phyloP scores from a whole-genome alignment of 257 asterid species.

The Perilla frutescens region DNA sequence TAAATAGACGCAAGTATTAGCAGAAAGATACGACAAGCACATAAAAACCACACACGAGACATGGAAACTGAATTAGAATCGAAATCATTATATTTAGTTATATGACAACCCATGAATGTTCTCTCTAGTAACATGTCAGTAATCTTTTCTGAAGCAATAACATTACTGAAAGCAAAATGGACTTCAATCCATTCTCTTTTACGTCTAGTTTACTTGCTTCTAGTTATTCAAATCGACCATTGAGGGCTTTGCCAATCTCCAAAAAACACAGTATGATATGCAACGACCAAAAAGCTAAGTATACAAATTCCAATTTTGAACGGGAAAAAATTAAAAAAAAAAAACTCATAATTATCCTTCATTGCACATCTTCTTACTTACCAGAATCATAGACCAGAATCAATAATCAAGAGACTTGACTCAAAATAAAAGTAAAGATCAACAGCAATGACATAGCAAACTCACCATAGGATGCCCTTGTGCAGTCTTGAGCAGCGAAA shows the following conservation, averaged over 20 bases:
- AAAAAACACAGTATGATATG: background rate
- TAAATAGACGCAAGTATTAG: background rate
- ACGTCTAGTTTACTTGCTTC: background rate
- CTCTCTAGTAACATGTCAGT: background rate
- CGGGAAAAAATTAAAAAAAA: too few species aligned
- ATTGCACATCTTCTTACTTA: background rate
- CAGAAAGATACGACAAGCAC: background rate
- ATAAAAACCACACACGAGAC: background rate
- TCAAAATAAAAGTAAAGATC: background rate
- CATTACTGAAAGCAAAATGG: background rate
- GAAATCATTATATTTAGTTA: background rate
- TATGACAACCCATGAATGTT: background rate
- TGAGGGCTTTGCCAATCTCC: background rate
- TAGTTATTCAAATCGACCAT: background rate
- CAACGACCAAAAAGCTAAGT: background rate
- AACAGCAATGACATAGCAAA: background rate
- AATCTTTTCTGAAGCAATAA: conserved; percentile 1
- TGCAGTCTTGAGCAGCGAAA: conserved; percentile 73
- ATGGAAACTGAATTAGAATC: background rate
- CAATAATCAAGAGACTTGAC: background rate
- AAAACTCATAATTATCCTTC: background rate
- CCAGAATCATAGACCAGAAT: too few species aligned
- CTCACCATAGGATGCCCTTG: conserved; percentile 80
- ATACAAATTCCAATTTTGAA: background rate
- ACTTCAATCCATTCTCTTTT: background rate